Percentiles rank a stretch among this genome's conserved stretches.
Evolutionary conservation across 73 alveolate species (phyloP).

Genomic region (Stentor coeruleus): DNA sequence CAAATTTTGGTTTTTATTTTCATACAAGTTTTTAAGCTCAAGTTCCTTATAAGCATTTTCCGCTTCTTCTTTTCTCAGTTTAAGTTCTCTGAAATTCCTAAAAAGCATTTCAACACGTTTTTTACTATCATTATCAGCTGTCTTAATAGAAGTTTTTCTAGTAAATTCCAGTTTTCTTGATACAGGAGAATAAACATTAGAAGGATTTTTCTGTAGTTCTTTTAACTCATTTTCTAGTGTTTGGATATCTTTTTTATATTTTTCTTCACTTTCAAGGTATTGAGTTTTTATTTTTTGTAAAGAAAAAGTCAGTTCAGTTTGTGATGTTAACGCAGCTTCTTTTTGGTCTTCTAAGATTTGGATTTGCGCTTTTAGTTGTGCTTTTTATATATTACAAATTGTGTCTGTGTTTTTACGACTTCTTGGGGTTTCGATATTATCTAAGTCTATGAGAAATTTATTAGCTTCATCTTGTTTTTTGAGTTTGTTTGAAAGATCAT

Average conservation of each 20-base stretch:
- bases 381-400: neutral
- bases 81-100: neutral
- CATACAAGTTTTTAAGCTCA: neutral
- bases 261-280: neutral
- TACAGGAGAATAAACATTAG: neutral
- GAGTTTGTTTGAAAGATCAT: neutral
- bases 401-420: neutral
- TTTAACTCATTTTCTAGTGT: neutral
- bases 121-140: neutral
- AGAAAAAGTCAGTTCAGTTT: neutral
- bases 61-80: neutral
- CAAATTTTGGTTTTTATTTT: too few species aligned
- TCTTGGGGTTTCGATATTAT: neutral
- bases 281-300: neutral
- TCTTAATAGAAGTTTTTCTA: neutral
- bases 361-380: neutral
- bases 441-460: neutral
- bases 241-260: neutral
- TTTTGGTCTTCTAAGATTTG: neutral
- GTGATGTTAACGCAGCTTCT: neutral
- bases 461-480: too few species aligned
- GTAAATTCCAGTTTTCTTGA: neutral
- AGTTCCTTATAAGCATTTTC: neutral
- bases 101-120: neutral
- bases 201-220: too few species aligned